Conservation (phyloP, 495 filamentous ascomycete species). For the Penicillium atrosanguineum region DNA sequence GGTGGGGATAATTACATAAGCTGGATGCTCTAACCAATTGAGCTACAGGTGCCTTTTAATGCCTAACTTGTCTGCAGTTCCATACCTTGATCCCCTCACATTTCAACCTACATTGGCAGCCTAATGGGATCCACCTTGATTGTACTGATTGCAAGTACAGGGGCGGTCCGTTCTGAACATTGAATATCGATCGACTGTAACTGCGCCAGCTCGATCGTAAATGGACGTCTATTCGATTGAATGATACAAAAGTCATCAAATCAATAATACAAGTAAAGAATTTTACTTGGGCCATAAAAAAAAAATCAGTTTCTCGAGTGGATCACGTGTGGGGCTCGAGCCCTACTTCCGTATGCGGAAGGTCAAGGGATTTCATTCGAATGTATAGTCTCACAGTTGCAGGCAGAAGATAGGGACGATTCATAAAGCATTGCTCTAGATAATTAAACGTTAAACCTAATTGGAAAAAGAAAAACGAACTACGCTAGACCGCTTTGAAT, state of each 20-base stretch:
- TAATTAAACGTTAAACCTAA: too few relatives aligned
- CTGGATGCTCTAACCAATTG: not conserved
- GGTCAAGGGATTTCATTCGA: not conserved
- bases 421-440: not conserved
- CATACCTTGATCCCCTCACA: not conserved
- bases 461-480: too few relatives aligned
- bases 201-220: not conserved
- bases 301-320: not conserved
- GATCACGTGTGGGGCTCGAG: conserved; percentile 4
- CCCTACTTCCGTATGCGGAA: not conserved
- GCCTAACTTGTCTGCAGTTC: not conserved
- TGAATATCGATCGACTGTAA: not conserved
- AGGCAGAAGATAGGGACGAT: not conserved
- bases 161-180: not conserved
- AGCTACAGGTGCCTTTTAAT: conserved; percentile 1
- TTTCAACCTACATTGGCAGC: not conserved
- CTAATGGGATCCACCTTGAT: not conserved
- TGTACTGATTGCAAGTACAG: not conserved
- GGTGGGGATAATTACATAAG: conserved; percentile 4
- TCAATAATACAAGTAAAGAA: not conserved
- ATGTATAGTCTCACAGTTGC: not conserved
- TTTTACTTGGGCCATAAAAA: not conserved
- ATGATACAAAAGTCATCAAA: not conserved
- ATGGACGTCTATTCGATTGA: not conserved
- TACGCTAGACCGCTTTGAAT: too few relatives aligned